Evolutionary conservation across 306 rosid genomes (phyloP), one percentile per base, ranked within the genome.

Genomic region (Malus fusca): DNA sequence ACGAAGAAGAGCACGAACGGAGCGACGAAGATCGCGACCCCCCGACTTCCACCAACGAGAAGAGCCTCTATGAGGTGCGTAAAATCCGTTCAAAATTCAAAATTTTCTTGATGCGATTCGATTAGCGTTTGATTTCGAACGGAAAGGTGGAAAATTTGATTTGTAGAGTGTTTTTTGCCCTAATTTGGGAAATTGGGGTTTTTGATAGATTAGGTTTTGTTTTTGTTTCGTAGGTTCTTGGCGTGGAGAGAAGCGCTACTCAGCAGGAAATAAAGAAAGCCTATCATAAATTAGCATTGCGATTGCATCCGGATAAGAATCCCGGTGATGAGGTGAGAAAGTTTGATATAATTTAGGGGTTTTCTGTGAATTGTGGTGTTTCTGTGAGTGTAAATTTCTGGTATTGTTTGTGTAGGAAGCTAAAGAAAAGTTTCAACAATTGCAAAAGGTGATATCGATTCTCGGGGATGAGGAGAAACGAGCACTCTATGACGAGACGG

Each of bases 301-400:
- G 89, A 53, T 89, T 92, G n/a, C 99, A 95, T 79, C 99, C 99
- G 17, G 99, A 95, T 83, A 95, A 95, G 74, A 95, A 92, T 78
- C 96, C 87, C 8, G 91, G 87, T 17, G 89, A 92, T 72, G 96
- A 92, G 97, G 97, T 95, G 63, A 80, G 42, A 12, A 15, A 48
- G 55, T 18, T 62, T 31, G 21, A 66, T 37, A 6, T 4, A 62
- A 23, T 7, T 69, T 42, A 8, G 15, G 68, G 12, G 37, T 44
- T 10, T 28, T 26, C 28, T 25, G 12, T 25, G 60, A 21, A 55
- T 1, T 30, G 17, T 40, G 42, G 46, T 3, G 59, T 59, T 12
- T 12, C 17, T 80, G 26, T 11, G 0, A 43, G 74, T 78, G 61
- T 77, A 44, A 83, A 44, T 77, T 42, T 10, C 52, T 23, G 61